Base-by-base conservation (phyloP, 2,329 filamentous ascomycete genomes). In the Didymella segeticola region DNA sequence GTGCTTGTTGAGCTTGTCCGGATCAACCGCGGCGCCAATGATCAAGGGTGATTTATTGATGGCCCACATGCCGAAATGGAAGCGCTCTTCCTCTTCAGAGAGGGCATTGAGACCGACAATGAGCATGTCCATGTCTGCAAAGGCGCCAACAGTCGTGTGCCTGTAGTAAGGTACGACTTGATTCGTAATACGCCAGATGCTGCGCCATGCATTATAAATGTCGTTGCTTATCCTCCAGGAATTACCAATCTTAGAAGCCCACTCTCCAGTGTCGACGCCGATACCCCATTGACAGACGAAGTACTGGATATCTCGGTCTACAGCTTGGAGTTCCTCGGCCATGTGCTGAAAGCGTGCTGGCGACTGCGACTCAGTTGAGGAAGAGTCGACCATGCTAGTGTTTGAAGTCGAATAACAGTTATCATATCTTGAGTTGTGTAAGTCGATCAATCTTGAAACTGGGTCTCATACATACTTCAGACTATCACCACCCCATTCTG, bases 21-120 rank as follows among this genome's bases (percentile, higher is more conserved):
- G 38, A 42, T 72, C 72, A 68, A 75, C 58, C 31, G 75, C 72
- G 1, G 75, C 73, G 6, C 77, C 75, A 41, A 79, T 76, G 25
- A 79, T 76, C 3, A 80, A 66, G 11, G 78, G 77, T 0, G 75
- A 78, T 58, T 79, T 80, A 39, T 79, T 72, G 42, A 78, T 77
- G 0, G 78, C 75, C 77, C 77, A 80, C n/a, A 80, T 75, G 19
- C 77, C 68, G 41, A 80, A 78, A 56, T 80, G 78, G 19, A 77
- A 75, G 46, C 74, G 71, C 61, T 79, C 74, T 61, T 80, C 68
- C 34, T 70, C 66, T 23, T 57, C 54, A 0, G 66, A 69, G 4
- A 78, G 74, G 7, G 62, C 68, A n/a, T 70, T 66, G 11, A 71
- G 72, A 2, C 77, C 77, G 17, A 79, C 60, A 19, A 77, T 75